Evolutionary conservation across 202 grass and related monocot species (phyloP).

Genomic region (Panicum virgatum): DNA sequence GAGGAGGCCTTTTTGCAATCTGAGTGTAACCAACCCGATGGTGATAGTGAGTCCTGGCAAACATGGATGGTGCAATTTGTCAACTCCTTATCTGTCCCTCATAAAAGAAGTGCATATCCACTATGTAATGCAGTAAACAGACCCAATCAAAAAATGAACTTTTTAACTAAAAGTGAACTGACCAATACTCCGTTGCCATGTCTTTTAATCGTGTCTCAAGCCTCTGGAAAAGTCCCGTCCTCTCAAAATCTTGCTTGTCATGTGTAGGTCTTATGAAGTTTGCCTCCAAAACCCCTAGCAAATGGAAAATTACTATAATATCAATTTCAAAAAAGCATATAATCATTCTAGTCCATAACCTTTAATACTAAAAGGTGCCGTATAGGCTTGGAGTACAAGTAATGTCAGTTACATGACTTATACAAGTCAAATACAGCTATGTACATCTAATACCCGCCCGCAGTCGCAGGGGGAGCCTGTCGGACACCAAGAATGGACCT

Average conservation of each 20-base stretch:
- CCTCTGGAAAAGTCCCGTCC: constrained; percentile 60
- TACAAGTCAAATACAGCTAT: no score
- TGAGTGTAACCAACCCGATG: constrained; percentile 47
- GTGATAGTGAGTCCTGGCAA: constrained; percentile 47
- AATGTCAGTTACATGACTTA: no score
- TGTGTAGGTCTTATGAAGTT: constrained; percentile 84
- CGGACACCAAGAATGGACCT: no score
- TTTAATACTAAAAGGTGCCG: background rate
- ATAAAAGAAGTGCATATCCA: background rate
- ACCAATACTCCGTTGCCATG: constrained; percentile 79
- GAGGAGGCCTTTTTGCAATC: constrained; percentile 6
- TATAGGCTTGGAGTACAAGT: no score
- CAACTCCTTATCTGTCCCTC: background rate
- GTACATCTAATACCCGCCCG: no score
- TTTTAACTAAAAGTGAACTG: constrained; percentile 20
- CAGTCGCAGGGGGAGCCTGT: no score
- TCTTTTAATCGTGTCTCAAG: constrained; percentile 66
- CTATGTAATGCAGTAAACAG: background rate
- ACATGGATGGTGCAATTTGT: constrained; percentile 22
- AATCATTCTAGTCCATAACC: background rate
- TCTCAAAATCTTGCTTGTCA: constrained; percentile 94
- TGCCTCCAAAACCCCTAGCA: constrained; percentile 72
- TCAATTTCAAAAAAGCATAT: background rate
- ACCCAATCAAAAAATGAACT: constrained; percentile 6
- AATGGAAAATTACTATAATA: constrained; percentile 9